phyloP scores from a whole-genome alignment of 176 grass and related monocot species.

The Paspalum notatum region DNA sequence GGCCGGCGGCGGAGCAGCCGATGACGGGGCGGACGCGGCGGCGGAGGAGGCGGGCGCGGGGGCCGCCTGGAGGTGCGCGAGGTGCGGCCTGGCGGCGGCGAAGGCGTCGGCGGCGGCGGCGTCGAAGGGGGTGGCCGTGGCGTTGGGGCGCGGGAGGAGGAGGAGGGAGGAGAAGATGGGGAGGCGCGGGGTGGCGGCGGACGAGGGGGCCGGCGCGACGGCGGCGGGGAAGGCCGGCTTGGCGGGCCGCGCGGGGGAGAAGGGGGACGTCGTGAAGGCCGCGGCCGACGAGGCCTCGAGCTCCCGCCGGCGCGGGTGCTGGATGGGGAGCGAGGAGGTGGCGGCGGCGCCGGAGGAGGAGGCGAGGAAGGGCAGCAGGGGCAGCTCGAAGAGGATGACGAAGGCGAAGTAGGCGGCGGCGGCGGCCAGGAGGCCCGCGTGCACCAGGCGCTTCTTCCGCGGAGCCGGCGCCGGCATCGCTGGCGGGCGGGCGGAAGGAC shows the following conservation, averaged over 20 bases:
- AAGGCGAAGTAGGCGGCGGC: constrained; percentile 34
- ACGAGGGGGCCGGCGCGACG: not conserved
- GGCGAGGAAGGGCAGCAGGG: not conserved
- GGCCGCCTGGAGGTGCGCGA: constrained; percentile 26
- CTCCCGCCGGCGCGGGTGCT: constrained; percentile 52
- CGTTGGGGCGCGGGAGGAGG: constrained; percentile 45
- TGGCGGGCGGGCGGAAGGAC: not conserved
- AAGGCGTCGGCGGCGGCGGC: constrained; percentile 41
- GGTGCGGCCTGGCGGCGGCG: constrained; percentile 44
- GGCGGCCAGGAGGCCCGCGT: constrained; percentile 20
- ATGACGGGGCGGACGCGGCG: not conserved
- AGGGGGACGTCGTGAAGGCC: not conserved
- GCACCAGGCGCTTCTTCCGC: constrained; percentile 40
- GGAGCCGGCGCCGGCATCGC: constrained; percentile 20
- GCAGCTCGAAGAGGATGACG: constrained; percentile 57
- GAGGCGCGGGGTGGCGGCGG: not conserved
- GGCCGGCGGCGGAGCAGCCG: not conserved
- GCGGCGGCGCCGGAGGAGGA: not conserved
- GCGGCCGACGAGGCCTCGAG: constrained; percentile 31
- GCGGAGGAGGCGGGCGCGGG: no score
- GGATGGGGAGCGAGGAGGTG: constrained; percentile 11
- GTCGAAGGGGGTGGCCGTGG: constrained; percentile 45
- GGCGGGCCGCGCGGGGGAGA: constrained; percentile 33
- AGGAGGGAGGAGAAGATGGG: constrained; percentile 57
- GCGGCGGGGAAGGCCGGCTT: constrained; percentile 34